Evolutionary conservation across 805 yeast species (phyloP).

Genomic region (Nakazawaea ernobii): DNA sequence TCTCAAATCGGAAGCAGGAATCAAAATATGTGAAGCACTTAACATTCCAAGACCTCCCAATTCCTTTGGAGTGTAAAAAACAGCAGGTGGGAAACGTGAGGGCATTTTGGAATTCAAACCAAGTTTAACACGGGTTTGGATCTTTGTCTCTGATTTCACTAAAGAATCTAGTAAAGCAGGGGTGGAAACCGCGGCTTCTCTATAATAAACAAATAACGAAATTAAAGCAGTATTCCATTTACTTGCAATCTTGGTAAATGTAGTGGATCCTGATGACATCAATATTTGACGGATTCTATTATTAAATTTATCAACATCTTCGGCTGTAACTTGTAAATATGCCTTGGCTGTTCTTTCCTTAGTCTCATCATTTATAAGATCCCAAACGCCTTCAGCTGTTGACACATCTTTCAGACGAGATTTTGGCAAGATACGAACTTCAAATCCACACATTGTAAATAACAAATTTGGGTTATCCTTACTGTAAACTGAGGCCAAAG

Average conservation of each 20-base stretch:
- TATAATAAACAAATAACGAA: constrained; percentile 78
- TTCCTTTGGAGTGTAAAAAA: constrained; percentile 95
- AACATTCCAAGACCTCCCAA: constrained; percentile 97
- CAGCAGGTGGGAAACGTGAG: constrained; percentile 97
- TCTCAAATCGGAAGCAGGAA: constrained; percentile 86
- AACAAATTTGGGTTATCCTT: constrained; percentile 83
- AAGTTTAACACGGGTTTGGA: constrained; percentile 89
- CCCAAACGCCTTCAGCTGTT: constrained; percentile 85
- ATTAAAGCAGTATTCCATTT: constrained; percentile 94
- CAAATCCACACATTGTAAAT: constrained; percentile 93
- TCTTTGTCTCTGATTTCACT: constrained; percentile 87
- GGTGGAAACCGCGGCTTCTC: constrained; percentile 90
- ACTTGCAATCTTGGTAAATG: constrained; percentile 89
- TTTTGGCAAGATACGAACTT: constrained; percentile 81
- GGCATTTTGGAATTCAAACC: constrained; percentile 99
- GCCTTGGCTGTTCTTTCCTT: constrained; percentile 90
- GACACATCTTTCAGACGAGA: constrained; percentile 46
- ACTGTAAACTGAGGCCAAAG: constrained; percentile 85
- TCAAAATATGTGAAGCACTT: constrained; percentile 91
- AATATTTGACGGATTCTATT: constrained; percentile 82
- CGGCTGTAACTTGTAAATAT: constrained; percentile 73
- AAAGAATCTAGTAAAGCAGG: constrained; percentile 70
- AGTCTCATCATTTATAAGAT: constrained; percentile 58
- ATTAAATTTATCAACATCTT: constrained; percentile 73
- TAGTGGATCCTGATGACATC: constrained; percentile 93